Conservation (phyloP, 169 alveolate species). For the Plasmodium inui region DNA sequence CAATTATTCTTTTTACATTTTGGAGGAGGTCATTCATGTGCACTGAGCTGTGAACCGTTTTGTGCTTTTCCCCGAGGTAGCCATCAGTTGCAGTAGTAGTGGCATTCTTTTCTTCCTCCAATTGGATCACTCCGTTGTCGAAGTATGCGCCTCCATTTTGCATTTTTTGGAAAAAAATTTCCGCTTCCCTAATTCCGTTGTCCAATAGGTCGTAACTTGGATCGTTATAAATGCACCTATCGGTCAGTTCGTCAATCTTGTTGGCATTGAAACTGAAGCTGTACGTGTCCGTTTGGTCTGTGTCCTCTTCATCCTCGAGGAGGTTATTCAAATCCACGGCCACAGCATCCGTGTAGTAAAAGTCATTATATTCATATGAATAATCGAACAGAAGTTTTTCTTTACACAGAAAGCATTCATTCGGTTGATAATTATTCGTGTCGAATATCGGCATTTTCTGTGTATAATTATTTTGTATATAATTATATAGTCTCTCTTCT, state of each 20-base stretch:
- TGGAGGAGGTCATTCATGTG: neutral
- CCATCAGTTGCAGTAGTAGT: neutral
- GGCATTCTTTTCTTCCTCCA: neutral
- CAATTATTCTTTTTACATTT: constrained; percentile 6
- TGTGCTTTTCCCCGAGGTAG: neutral
- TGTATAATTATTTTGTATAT: constrained; percentile 41
- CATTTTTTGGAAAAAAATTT: neutral
- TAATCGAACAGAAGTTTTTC: constrained; percentile 25
- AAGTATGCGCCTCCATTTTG: neutral
- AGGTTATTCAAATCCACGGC: constrained; percentile 54
- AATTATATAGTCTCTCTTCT: constrained; percentile 24
- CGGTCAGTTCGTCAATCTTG: neutral
- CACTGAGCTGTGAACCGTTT: neutral
- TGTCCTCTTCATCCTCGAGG: neutral
- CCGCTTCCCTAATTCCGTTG: neutral
- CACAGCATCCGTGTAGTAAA: constrained; percentile 44
- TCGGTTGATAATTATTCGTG: constrained; percentile 24
- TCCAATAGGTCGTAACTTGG: neutral
- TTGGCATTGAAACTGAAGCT: neutral
- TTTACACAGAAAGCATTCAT: constrained; percentile 54
- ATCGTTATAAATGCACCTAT: neutral
- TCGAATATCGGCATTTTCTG: constrained; percentile 39
- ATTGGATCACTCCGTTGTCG: neutral
- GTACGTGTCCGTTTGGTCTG: neutral
- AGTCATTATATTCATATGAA: constrained; percentile 62